phyloP scores from a whole-genome alignment of 1,284 basidiomycete species.

The Ustilago shanxiensis region DNA sequence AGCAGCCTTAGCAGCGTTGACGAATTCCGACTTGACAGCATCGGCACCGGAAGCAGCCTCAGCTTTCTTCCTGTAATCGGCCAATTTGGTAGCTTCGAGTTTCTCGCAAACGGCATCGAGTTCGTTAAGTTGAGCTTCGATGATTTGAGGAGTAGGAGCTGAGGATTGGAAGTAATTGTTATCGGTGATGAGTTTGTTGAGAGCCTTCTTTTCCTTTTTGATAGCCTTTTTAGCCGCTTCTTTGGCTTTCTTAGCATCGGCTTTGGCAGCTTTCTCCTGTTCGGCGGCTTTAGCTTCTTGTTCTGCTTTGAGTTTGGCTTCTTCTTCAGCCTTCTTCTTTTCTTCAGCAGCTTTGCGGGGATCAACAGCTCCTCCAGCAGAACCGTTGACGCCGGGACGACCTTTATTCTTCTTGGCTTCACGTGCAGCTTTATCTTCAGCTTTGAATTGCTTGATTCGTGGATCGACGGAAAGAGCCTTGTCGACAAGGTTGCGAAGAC shows the following conservation, averaged over 20 bases:
- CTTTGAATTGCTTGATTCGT: constrained; percentile 96
- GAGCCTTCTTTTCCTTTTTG: constrained; percentile 69
- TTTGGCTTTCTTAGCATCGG: constrained; percentile 93
- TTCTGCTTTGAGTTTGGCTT: constrained; percentile 79
- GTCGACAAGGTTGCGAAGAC: constrained; percentile 89
- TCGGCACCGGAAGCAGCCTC: constrained; percentile 65
- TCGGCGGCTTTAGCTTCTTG: constrained; percentile 76
- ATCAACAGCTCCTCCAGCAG: constrained; percentile 44
- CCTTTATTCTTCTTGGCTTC: constrained; percentile 88
- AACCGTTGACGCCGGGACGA: constrained; percentile 69
- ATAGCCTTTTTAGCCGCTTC: constrained; percentile 73
- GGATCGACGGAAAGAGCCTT: constrained; percentile 87
- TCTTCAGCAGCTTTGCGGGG: constrained; percentile 61
- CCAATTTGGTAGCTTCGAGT: constrained; percentile 73
- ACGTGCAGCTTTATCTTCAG: constrained; percentile 93
- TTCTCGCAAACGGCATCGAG: constrained; percentile 73
- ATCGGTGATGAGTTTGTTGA: constrained; percentile 72
- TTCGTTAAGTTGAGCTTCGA: constrained; percentile 75
- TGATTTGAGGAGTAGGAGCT: constrained; percentile 71
- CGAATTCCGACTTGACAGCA: constrained; percentile 72
- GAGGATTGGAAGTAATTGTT: constrained; percentile 75
- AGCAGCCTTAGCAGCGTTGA: constrained; percentile 72
- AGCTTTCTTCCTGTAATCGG: constrained; percentile 73
- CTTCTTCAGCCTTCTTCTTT: constrained; percentile 76
- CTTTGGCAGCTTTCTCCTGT: constrained; percentile 75